Base-by-base conservation (phyloP, 164 flowering plant genomes). In the Magnolia officinalis region DNA sequence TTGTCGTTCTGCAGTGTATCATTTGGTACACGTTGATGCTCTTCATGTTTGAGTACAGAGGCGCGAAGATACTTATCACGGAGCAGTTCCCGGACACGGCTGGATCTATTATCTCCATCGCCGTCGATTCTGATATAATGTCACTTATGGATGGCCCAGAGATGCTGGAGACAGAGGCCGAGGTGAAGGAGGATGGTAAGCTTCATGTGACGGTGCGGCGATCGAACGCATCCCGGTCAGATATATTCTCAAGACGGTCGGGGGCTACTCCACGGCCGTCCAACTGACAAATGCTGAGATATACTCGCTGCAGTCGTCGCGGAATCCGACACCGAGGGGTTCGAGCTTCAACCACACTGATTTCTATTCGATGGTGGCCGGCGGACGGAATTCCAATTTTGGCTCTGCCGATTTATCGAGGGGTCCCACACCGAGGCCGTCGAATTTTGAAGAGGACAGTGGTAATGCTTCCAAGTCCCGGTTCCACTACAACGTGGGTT, bases 381-480 rank as follows among this genome's bases (percentile, higher is more conserved):
- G 80, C 19, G 88, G 88, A 0, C 78, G 93, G 59, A 82, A 73
- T 77, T 89, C 97, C 2, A 89, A 89, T 74, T 89, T 77, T 65
- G 74, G 79, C 50, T 65, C 79, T 4, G 64, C n/a, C 2, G 76
- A 74, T 88, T 90, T 70, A 1, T 87, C 93, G 0, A 81, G 92
- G 14, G 94, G 95, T 14, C 93, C 93, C 0, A 92, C 94, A 0
- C 96, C 95, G 1, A 79, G 98, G 71, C 92, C 92, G 4, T 95
- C 97, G 0, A 91, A 92, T 70, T 93, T 73, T 67, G 97, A 95
- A 64, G 98, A 91, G 49, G 94, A 90, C 13, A 69, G 16, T 13
- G 21, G 67, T 91, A 92, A 68, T 93, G 89, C 26, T 91, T 9
- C 67, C 37, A 70, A 61, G 73, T 37, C 58, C 20, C 82, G 91